Percentiles rank a stretch among this genome's conserved stretches.
These are phyloP conservation scores for Monilinia vaccinii-corymbosi DNA, from an alignment of 2,329 filamentous ascomycete species.

Conservation along the genomic window DNA sequence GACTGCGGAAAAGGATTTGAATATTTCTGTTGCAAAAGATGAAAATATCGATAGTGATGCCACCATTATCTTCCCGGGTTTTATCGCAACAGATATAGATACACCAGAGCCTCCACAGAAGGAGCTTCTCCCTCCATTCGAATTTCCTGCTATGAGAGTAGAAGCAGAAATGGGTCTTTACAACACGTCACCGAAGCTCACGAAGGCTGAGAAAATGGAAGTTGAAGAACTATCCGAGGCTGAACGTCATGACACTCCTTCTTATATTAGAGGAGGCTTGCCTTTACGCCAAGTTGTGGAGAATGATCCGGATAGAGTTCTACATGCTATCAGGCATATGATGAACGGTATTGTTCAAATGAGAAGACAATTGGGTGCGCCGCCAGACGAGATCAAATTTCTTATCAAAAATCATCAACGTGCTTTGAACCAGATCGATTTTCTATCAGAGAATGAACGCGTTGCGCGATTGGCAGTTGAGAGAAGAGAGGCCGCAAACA, in stretches of 20 bases:
- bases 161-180: too few relatives aligned
- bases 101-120: not conserved
- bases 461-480: not conserved
- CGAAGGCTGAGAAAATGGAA: not conserved
- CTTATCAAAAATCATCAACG: not conserved
- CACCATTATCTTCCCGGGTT: not conserved
- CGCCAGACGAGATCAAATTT: not conserved
- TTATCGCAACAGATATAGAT: not conserved
- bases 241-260: constrained; percentile 6
- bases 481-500: not conserved
- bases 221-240: not conserved
- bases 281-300: not conserved
- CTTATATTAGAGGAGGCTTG: constrained; percentile 3
- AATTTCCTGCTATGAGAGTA: not conserved
- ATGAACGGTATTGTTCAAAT: not conserved
- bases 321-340: constrained; percentile 9
- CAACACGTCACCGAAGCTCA: not conserved
- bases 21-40: not conserved
- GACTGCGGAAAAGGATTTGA: not conserved
- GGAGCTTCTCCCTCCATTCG: not conserved
- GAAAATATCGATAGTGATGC: not conserved
- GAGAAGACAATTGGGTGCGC: not conserved
- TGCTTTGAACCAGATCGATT: not conserved
- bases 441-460: not conserved
- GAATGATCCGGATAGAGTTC: constrained; percentile 2